Conservation (phyloP, 2,329 filamentous ascomycete genomes). For the Mariannaea sp. region DNA sequence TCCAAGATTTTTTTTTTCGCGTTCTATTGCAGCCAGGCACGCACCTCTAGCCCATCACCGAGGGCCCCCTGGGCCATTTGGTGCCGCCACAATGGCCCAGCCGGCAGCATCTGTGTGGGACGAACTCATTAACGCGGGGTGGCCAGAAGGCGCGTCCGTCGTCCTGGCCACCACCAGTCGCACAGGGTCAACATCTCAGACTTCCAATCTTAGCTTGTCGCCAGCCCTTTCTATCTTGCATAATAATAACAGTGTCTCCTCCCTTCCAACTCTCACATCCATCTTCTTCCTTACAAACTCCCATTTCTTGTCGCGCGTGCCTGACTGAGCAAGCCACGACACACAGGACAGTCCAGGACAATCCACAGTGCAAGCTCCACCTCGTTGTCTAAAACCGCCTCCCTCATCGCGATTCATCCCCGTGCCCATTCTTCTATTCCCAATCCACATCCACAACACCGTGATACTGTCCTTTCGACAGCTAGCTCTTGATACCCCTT, state of each 20-base stretch:
- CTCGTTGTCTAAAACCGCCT: slow-evolving; percentile 11
- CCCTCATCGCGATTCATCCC: slow-evolving; percentile 7
- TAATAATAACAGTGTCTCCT: slow-evolving; percentile 10
- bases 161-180: slow-evolving; percentile 14
- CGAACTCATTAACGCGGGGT: slow-evolving; percentile 19
- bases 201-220: slow-evolving; percentile 14
- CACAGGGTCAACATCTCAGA: slow-evolving; percentile 19
- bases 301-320: neutral
- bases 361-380: slow-evolving; percentile 18
- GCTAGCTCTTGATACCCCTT: neutral
- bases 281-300: neutral
- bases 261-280: neutral
- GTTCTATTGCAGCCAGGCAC: slow-evolving; percentile 3
- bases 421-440: slow-evolving; percentile 15
- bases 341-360: slow-evolving; percentile 4
- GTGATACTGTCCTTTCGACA: slow-evolving; percentile 1
- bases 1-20: slow-evolving; percentile 4
- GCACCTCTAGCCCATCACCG: neutral
- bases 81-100: neutral
- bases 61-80: slow-evolving; percentile 7
- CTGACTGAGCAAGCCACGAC: neutral
- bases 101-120: slow-evolving; percentile 7
- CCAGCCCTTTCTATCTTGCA: slow-evolving; percentile 11
- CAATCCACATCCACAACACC: slow-evolving; percentile 8
- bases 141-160: slow-evolving; percentile 22